Base-by-base conservation (phyloP, 139 green algal genomes). In the Volvox reticuliferus region DNA sequence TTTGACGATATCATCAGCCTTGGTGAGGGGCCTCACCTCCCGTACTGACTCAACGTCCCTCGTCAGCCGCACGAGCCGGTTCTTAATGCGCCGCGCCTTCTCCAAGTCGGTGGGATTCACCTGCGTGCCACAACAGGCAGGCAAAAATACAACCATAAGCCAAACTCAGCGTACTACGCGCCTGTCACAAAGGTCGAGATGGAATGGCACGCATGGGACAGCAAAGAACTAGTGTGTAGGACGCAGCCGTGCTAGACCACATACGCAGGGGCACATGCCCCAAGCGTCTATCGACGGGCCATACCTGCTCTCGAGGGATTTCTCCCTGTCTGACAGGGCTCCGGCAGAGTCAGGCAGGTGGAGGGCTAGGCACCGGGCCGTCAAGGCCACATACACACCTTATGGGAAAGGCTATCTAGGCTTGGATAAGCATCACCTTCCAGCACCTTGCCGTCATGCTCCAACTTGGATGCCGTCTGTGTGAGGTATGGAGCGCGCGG, bases 11-110 rank as follows among this genome's bases (percentile, higher is more conserved):
- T 55, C 44, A 55, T 55, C 44, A 55, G 5, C 44, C 44, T 55
- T 55, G 44, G 44, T 55, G 67, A 32, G 24, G n/a, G 12, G 32
- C 16, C 84, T 61, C 69, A 89, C 84, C 86, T 90, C 86, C 6
- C 93, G 89, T 87, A 96, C 94, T 33, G 89, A 95, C 36, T 97
- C 91, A 20, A 96, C 91, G 37, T 91, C 89, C 21, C 90, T 96
- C 16, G 92, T 94, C 33, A 97, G 92, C 28, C 94, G 93, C 69
- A 95, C 94, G 35, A 96, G 91, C 63, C 92, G 90, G 89, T 91
- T 98, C 95, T 99, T 99, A 76, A 98, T 94, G 62, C 94, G 92
- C 12, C 98, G 91, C 73, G 99, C 97, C 21, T 95, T 90, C 95
- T 99, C 98, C 91, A 99, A 94, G 90, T 99, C 99, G 63, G 88